Base-by-base conservation (phyloP, 108 stramenopile species). In the Bacterosira constricta region DNA sequence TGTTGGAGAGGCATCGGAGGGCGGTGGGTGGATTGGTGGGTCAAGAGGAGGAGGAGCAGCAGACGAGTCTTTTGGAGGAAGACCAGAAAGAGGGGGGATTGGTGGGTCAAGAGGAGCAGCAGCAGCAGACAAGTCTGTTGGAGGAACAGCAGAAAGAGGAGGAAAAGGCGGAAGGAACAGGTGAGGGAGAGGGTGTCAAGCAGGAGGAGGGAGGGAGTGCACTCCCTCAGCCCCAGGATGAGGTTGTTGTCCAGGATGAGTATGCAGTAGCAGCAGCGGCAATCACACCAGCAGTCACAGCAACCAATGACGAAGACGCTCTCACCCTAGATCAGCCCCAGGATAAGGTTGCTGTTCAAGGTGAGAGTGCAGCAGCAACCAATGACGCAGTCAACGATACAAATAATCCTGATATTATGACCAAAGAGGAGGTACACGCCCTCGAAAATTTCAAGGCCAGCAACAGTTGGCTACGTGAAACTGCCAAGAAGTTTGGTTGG, bases 391-490 rank as follows among this genome's bases (percentile, higher is more conserved):
- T 26, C 17, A 18, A 27, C 15, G 15, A 35, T 17, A 26, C 26
- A 15, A 25, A 11, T 26, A 54, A 38, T 27, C 17, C 27, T 34
- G 53, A 35, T 35, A 18, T 54, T 17, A 54, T 71, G 9, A 63
- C 46, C 11, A 8, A 76, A 23, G 75, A 76, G 37, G 75, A 76
- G 39, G 55, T 50, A 23, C 34, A 54, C 2, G 60, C 60, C 12
- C 36, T 76, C 5, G n/a, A 20, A 32, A 54, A 29, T 38, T 76
- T 76, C 60, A 76, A 68, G 55, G 75, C 75, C 1, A 61, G 59
- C n/a, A 68, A 41, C 30, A 61, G 65, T 11, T 76, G 75, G 75
- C 49, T 67, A n/a, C 75, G 75, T 17, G 66, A 68, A 45, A 41
- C 49, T 11, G 66, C 75, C 18, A 44, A 45, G 26, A 76, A 54